Base-by-base conservation (phyloP, 306 rosid species). In the Citrullus colocynthis region DNA sequence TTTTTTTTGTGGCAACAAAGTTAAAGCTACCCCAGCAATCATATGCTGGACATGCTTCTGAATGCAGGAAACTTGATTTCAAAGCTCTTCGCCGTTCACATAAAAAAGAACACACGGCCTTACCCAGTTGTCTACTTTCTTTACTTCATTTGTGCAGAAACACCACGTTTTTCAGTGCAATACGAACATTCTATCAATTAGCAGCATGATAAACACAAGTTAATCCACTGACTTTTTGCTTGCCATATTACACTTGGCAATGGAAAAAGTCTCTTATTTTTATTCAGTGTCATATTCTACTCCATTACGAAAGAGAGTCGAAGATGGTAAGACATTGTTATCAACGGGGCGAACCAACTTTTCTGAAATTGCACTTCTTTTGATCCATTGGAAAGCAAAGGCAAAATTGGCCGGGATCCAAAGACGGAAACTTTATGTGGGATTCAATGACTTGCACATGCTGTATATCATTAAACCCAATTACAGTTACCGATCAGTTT, bases 91-190 rank as follows among this genome's bases (percentile, higher is more conserved):
- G 7, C 2, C 54, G 13, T 24, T 16, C 12, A 11, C 67, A 28
- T 30, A 61, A 7, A 17, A 20, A 9, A 58, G 1, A 32, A 2
- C 0, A n/a, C 28, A 42, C 48, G 8, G 10, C 48, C 48, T 42
- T 42, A 4, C 66, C 8, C 6, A 60, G 34, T 13, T 60, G 37
- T 60, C 66, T 14, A 17, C 66, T 60, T 60, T 66, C 3, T 64
- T 72, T 72, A 45, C 59, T 48, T 72, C 59, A 41, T 66, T 11
- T 66, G 72, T 79, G 80, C 76, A 74, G 65, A 79, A 64, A 52
- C 52, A n/a, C 30, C 74, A 37, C 6, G 32, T 60, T 60, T 60
- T 12, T 28, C 7, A 60, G 51, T 41, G 17, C 52, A n/a, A 39
- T 39, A 16, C 17, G 57, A 52, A 15, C 57, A 52, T 52, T 52